Evolutionary conservation across 208 protist species (phyloP).

Genomic region (Naegleria fowleri): DNA sequence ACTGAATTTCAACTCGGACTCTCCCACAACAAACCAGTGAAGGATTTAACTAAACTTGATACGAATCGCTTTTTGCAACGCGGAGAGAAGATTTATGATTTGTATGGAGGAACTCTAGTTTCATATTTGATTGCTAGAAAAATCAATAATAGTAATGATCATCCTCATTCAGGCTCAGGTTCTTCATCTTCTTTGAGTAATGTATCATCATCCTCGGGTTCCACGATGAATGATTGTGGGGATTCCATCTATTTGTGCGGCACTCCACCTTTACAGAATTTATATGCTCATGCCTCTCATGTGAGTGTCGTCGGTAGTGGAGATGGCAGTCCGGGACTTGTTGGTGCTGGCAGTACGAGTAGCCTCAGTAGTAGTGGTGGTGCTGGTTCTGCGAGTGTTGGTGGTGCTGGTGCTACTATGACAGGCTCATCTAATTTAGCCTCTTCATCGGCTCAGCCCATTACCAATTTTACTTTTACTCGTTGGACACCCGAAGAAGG

Average conservation of each 20-base stretch:
- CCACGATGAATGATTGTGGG: not conserved
- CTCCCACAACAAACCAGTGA: not conserved
- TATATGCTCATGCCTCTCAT: not conserved
- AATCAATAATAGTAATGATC: not conserved
- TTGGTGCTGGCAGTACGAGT: not conserved
- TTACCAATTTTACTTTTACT: not conserved
- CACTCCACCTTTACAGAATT: not conserved
- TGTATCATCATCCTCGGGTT: not conserved
- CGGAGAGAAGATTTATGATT: not conserved
- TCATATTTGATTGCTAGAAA: not conserved
- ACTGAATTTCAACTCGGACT: not conserved
- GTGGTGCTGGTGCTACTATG: not conserved
- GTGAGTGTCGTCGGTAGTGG: not conserved
- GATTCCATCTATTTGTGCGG: not conserved
- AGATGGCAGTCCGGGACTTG: not conserved
- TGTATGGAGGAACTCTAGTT: not conserved
- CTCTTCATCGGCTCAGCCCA: not conserved
- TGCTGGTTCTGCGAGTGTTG: not conserved
- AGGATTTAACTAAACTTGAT: not conserved
- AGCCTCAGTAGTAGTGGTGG: not conserved
- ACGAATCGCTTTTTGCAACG: not conserved
- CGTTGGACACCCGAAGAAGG: constrained; percentile 4
- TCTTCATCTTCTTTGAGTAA: too few species aligned
- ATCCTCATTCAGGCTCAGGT: not conserved
- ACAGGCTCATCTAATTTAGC: not conserved